A percentile compares a stretch with the other conserved stretches of the same genome.
phyloP scores from a whole-genome alignment of 345 rosid species.

The Streptanthus diversifolius region DNA sequence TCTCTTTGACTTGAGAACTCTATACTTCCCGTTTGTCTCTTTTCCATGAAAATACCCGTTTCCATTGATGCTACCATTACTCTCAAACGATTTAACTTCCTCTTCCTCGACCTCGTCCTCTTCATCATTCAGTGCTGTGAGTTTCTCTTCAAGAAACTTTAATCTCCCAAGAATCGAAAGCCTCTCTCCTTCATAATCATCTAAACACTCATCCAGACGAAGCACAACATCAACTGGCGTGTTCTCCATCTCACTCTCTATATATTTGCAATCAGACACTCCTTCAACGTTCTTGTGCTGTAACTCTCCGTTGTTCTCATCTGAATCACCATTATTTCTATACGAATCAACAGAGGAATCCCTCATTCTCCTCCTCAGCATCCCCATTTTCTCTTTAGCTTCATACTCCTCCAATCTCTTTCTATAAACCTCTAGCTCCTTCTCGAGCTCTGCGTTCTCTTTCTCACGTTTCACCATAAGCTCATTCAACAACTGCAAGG shows the following conservation, averaged over 20 bases:
- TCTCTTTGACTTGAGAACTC: slow-evolving; percentile 63
- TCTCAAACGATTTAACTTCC: slow-evolving; percentile 43
- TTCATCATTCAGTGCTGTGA: slow-evolving; percentile 49
- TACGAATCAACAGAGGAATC: slow-evolving; percentile 57
- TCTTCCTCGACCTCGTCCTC: slow-evolving; percentile 51
- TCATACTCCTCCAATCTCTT: slow-evolving; percentile 67
- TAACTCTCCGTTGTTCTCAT: slow-evolving; percentile 54
- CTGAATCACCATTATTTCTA: slow-evolving; percentile 41
- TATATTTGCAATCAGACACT: slow-evolving; percentile 14
- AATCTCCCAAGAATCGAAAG: slow-evolving; percentile 80
- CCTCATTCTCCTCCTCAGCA: slow-evolving; percentile 51
- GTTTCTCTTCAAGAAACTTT: slow-evolving; percentile 83
- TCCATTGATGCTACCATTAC: slow-evolving; percentile 50
- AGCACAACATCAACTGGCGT: slow-evolving; percentile 74
- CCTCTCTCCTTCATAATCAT: slow-evolving; percentile 79
- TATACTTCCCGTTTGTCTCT: slow-evolving; percentile 54
- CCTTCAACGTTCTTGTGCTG: slow-evolving; percentile 37
- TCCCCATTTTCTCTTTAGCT: slow-evolving; percentile 53
- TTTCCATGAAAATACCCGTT: slow-evolving; percentile 53
- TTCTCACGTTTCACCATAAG: slow-evolving; percentile 74
- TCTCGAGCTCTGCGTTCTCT: slow-evolving; percentile 75
- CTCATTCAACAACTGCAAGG: slow-evolving; percentile 83
- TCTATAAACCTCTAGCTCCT: slow-evolving; percentile 62
- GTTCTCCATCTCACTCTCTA: slow-evolving; percentile 38
- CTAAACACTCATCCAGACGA: slow-evolving; percentile 73